phyloP scores from a whole-genome alignment of 495 filamentous ascomycete genomes.

The Penicillium steckii region DNA sequence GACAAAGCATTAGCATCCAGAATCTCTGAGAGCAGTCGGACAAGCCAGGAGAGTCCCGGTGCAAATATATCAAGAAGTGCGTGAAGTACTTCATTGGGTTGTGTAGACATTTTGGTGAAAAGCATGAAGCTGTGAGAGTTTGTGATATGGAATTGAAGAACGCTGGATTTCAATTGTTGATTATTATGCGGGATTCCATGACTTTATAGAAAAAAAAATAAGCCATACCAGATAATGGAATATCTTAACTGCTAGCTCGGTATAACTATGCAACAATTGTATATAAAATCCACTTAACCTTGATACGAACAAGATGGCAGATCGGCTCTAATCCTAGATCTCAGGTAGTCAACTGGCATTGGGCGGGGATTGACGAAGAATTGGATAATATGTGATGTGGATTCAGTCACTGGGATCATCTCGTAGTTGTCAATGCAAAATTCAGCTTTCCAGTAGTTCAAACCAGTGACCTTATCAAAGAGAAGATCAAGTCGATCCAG shows the following conservation, averaged over 20 bases:
- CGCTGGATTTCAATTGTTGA: too few species aligned
- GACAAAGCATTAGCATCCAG: not conserved
- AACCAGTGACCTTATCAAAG: not conserved
- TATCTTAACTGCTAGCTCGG: too few species aligned
- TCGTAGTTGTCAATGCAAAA: not conserved
- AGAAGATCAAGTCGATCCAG: not conserved
- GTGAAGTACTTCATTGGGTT: not conserved
- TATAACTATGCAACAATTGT: too few species aligned
- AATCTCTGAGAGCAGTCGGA: not conserved
- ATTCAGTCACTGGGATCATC: not conserved
- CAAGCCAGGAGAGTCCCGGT: not conserved
- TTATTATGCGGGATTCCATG: too few species aligned
- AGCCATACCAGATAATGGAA: too few species aligned
- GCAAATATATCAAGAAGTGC: constrained; percentile 1
- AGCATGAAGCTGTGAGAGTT: not conserved
- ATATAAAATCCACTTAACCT: too few species aligned
- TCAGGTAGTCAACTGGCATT: too few species aligned
- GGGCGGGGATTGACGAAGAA: too few species aligned
- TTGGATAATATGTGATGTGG: not conserved
- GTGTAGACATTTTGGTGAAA: not conserved
- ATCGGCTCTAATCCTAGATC: too few species aligned
- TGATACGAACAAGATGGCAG: too few species aligned
- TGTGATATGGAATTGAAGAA: not conserved
- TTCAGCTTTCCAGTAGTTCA: not conserved
- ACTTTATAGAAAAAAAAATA: too few species aligned